Percentiles rank a stretch among this genome's conserved stretches.
Evolutionary conservation across 1,139 yeast species (phyloP).

Genomic region (Hansenula sp.): DNA sequence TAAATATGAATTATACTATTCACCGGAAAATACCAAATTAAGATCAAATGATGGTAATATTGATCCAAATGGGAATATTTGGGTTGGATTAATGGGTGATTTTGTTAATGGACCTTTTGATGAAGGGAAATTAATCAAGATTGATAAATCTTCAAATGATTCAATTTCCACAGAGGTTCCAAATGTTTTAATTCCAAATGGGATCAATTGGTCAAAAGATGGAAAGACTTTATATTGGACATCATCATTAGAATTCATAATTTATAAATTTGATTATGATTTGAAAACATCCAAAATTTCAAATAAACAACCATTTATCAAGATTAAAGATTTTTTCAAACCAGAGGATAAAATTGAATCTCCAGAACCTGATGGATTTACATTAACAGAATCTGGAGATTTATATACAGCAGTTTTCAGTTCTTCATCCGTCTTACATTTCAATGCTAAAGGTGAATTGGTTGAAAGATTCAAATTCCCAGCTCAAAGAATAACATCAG

Average conservation of each 20-base stretch:
- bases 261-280: conserved; percentile 64
- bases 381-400: conserved; percentile 57
- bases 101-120: conserved; percentile 34
- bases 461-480: conserved; percentile 56
- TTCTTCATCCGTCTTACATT: conserved; percentile 50
- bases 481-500: conserved; percentile 56
- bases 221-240: conserved; percentile 61
- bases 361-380: conserved; percentile 82
- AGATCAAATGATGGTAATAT: conserved; percentile 75
- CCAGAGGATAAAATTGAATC: conserved; percentile 28
- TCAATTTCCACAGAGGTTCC: conserved; percentile 28
- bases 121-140: conserved; percentile 33
- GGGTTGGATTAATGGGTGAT: conserved; percentile 74
- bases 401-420: conserved; percentile 71
- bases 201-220: conserved; percentile 66
- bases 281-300: conserved; percentile 38
- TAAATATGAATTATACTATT: conserved; percentile 42
- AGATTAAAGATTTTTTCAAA: conserved; percentile 34
- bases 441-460: conserved; percentile 47
- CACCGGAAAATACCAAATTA: conserved; percentile 33
- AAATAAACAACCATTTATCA: conserved; percentile 41
- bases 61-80: conserved; percentile 65
- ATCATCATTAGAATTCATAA: conserved; percentile 56
- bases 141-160: conserved; percentile 25
- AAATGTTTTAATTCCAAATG: conserved; percentile 59